Evolutionary conservation across 345 rosid genomes (phyloP).

Genomic region (Salix arbutifolia): DNA sequence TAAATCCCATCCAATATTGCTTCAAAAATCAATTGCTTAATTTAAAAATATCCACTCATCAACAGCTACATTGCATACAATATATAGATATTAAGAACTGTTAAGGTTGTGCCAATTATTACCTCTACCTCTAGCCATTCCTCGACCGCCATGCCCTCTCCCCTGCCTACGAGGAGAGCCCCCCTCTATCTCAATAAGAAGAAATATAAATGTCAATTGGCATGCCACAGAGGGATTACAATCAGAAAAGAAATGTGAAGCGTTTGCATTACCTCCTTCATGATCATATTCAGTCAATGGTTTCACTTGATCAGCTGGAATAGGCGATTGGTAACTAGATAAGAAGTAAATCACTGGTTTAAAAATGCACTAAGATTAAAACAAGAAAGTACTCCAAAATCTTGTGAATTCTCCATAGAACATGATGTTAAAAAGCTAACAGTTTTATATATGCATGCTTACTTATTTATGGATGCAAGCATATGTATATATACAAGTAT

Average conservation of each 20-base stretch:
- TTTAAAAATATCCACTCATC: not conserved
- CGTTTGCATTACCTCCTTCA: constrained; percentile 22
- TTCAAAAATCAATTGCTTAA: not conserved
- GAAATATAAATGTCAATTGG: not conserved
- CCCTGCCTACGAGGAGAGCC: constrained; percentile 17
- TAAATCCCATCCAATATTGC: not conserved
- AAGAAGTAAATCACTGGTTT: not conserved
- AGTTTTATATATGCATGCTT: not conserved
- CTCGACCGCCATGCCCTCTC: constrained; percentile 15
- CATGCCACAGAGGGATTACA: not conserved
- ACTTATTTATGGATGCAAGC: not conserved
- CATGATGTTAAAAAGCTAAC: not conserved
- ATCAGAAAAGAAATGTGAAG: not conserved
- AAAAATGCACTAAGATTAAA: not conserved
- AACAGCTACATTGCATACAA: not conserved
- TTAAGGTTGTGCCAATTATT: not conserved
- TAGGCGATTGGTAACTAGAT: constrained; percentile 32
- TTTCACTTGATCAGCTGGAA: constrained; percentile 35
- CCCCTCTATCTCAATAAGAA: constrained; percentile 13
- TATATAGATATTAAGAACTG: not conserved
- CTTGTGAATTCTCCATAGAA: too few relatives aligned
- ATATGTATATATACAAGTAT: not conserved
- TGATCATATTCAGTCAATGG: constrained; percentile 24
- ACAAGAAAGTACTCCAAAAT: too few relatives aligned
- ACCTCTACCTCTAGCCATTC: constrained; percentile 29